Evolutionary conservation across 108 stramenopile species (phyloP), one percentile per base, ranked within the genome.

Genomic region (Nannochloropsis gaditana): DNA sequence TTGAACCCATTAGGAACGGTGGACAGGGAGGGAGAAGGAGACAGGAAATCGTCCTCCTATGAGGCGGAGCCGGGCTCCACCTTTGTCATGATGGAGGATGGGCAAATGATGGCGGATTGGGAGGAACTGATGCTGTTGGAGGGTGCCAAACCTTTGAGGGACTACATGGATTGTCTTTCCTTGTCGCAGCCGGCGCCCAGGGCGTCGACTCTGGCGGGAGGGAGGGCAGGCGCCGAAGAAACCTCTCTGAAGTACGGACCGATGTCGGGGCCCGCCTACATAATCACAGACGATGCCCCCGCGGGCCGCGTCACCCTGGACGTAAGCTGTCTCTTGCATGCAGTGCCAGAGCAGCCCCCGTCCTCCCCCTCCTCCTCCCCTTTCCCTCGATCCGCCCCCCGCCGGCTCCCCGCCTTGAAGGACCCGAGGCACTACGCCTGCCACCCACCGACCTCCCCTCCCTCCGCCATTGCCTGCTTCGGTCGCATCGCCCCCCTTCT

Each of bases 101-200:
- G 59, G 59, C 15, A 73, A n/a, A 73, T 73, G 59, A 73, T 73
- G 59, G 2, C 15, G 59, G 59, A 73, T n/a, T 73, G 59, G 59
- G 59, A 73, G 59, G 59, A 73, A n/a, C 59, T 73, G 2, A 73
- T 73, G 59, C 59, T 15, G 59, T n/a, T 73, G 59, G 59, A 73
- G 59, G 19, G 19, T n/a, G 19, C 59, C 59, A 73, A 73, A n/a
- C 59, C 59, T 15, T 6, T 73, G 59, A 15, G 59, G n/a, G 59
- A 73, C 19, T 73, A 73, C 59, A 73, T 73, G 59, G 59, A 73
- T 3, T 73, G 59, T n/a, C n/a, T 73, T 15, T n/a, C 59, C 3
- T n/a, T 73, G 15, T 73, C 59, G 15, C 59, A 15, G 59, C 59
- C 59, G 8, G 19, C 59, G n/a, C 59, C 59, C n/a, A 2, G 19